Percentiles rank a stretch among this genome's conserved stretches.
Conservation (phyloP, 768 basidiomycete species). For the Calocybe cyanea region DNA sequence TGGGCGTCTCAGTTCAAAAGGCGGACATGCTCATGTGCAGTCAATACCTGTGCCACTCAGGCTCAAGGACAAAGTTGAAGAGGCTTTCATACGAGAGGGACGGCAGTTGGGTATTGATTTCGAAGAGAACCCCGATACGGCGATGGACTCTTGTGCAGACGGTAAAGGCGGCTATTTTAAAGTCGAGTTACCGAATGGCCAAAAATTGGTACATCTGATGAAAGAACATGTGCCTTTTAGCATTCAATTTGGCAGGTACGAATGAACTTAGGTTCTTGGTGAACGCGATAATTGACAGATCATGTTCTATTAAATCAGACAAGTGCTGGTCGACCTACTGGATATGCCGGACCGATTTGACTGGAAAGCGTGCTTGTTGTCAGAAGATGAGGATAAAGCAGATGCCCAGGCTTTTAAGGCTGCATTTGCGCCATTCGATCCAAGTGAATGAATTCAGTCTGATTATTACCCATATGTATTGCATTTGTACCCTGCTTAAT, state of each 20-base stretch:
- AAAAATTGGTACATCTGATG: slow-evolving; percentile 82
- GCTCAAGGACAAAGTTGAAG: slow-evolving; percentile 60
- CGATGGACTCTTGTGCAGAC: slow-evolving; percentile 48
- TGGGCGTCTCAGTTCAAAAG: slow-evolving; percentile 75
- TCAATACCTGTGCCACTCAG: slow-evolving; percentile 72
- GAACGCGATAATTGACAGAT: slow-evolving; percentile 7
- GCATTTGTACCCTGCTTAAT: no score
- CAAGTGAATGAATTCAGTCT: slow-evolving; percentile 24
- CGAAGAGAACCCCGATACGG: slow-evolving; percentile 64
- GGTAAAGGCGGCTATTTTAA: slow-evolving; percentile 79
- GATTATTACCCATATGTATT: no score
- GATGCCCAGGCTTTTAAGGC: slow-evolving; percentile 84
- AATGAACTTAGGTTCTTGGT: slow-evolving; percentile 2
- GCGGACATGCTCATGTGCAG: slow-evolving; percentile 94
- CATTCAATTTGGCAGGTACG: slow-evolving; percentile 92
- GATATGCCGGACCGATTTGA: slow-evolving; percentile 76
- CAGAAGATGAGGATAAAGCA: slow-evolving; percentile 80
- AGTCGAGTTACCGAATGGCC: slow-evolving; percentile 85
- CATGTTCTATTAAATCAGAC: slow-evolving; percentile 42
- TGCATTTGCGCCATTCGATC: slow-evolving; percentile 76
- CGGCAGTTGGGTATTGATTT: slow-evolving; percentile 65
- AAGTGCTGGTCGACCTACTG: slow-evolving; percentile 76
- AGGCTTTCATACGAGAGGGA: slow-evolving; percentile 71
- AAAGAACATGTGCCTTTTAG: slow-evolving; percentile 76
- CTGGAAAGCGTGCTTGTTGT: slow-evolving; percentile 85